Evolutionary conservation across 2,329 filamentous ascomycete genomes (phyloP), one percentile per base, ranked within the genome.

Genomic region (Parastagonospora nodorum): DNA sequence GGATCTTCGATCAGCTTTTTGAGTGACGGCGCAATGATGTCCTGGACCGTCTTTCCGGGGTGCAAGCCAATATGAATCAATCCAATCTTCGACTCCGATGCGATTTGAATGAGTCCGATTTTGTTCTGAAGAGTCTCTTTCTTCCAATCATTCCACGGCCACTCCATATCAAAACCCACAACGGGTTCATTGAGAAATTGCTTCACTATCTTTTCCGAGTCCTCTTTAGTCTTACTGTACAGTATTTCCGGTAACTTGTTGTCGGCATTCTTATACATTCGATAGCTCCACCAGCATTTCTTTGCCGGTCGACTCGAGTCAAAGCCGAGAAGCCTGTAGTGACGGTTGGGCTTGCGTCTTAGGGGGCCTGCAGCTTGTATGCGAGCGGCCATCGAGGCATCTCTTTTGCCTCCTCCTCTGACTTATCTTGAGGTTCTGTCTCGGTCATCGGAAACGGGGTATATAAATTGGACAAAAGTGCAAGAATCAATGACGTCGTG

Each of bases 91-190:
- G 87, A 84, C 37, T 89, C 83, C 52, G 85, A 89, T 1, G 92
- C 90, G 16, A 97, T 72, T 72, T 97, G 93, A 37, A 97, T 87
- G 32, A 97, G 74, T 0, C 89, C 92, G 6, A 95, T 83, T 53
- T 92, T 90, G 44, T 82, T 78, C 57, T 88, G 87, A 4, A 86
- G 74, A 2, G 80, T 78, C 2, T 79, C 69, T 7, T 57, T 62
- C 15, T 69, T 78, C 5, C 67, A 75, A 0, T 84, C 79, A 5
- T 81, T 53, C 32, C 58, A 61, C 45, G 84, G 80, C 92, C 93
- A 97, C 75, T 97, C 93, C 55, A 97, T 81, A 65, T 97, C 92
- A 54, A 97, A 91, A 0, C 92, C 92, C n/a, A 97, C 70, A 2
- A 95, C 74, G 33, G 84, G 78, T 64, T 94, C 85, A 24, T 81